phyloP scores from a whole-genome alignment of 2,329 filamentous ascomycete genomes.

The Colletotrichum somersetense region DNA sequence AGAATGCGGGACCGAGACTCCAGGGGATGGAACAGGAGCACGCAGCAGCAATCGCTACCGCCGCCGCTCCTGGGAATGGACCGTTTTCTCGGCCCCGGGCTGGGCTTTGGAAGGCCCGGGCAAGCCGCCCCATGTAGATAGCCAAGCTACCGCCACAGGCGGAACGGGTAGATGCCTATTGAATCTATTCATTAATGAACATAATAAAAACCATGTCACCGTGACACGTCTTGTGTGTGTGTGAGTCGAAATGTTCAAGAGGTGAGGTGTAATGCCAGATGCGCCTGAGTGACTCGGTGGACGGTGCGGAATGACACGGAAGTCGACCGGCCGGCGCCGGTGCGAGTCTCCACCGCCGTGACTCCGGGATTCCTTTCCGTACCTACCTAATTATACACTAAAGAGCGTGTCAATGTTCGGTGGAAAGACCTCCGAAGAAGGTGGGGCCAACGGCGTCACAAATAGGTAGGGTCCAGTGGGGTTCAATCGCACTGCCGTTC shows the following conservation, averaged over 20 bases:
- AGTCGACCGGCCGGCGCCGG: neutral
- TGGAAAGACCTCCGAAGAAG: conserved; percentile 31
- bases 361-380: neutral
- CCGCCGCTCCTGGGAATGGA: conserved; percentile 33
- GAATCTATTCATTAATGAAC: conserved; percentile 61
- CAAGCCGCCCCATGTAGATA: conserved; percentile 51
- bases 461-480: conserved; percentile 13
- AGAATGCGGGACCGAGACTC: conserved; percentile 37
- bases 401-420: conserved; percentile 29
- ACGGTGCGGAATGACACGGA: neutral
- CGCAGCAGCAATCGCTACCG: neutral
- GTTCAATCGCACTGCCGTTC: neutral
- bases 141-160: conserved; percentile 41
- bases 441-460: conserved; percentile 35
- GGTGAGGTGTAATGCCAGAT: neutral
- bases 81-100: conserved; percentile 45
- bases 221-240: neutral
- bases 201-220: neutral
- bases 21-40: conserved; percentile 37
- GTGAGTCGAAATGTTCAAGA: neutral
- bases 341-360: neutral
- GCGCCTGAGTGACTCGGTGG: neutral
- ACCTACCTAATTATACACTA: no score
- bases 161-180: conserved; percentile 62
- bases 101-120: conserved; percentile 48